Conservation (phyloP, 1,139 yeast genomes). For the Eremothecium sinecaudum region DNA sequence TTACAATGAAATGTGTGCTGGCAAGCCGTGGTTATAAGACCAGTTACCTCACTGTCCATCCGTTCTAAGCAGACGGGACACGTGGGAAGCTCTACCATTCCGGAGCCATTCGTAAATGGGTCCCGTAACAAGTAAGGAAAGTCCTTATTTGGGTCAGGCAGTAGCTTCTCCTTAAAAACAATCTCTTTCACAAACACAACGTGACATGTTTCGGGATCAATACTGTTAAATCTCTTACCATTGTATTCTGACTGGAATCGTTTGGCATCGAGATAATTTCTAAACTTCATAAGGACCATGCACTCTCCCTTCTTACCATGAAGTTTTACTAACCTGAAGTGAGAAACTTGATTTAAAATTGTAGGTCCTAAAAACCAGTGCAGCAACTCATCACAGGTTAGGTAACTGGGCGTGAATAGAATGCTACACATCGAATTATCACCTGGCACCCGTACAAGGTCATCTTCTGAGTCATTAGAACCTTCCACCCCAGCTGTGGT, state of each 20-base stretch:
- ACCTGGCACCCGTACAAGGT: slow-evolving; percentile 32
- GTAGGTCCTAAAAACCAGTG: slow-evolving; percentile 63
- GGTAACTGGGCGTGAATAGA: slow-evolving; percentile 77
- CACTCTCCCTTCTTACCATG: slow-evolving; percentile 50
- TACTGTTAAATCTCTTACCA: slow-evolving; percentile 69
- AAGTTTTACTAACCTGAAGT: slow-evolving; percentile 62
- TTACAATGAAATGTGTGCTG: slow-evolving; percentile 92
- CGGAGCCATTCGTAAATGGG: slow-evolving; percentile 41
- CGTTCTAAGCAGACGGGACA: slow-evolving; percentile 92
- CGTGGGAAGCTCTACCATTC: slow-evolving; percentile 63
- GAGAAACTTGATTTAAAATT: slow-evolving; percentile 50
- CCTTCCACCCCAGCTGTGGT: slow-evolving; percentile 6
- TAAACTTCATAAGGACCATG: slow-evolving; percentile 69
- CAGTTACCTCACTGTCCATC: slow-evolving; percentile 76
- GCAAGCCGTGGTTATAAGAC: slow-evolving; percentile 79
- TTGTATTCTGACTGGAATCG: slow-evolving; percentile 58
- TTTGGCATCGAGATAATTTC: slow-evolving; percentile 45
- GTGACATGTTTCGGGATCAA: slow-evolving; percentile 86
- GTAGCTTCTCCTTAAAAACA: slow-evolving; percentile 27
- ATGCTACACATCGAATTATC: slow-evolving; percentile 67
- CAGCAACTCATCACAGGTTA: slow-evolving; percentile 73
- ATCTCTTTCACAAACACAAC: slow-evolving; percentile 62
- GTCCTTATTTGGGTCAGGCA: slow-evolving; percentile 14
- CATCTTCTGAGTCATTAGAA: slow-evolving; percentile 15
- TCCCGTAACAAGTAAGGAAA: slow-evolving; percentile 66